These are phyloP conservation scores for Pichia manshurica DNA, from an alignment of 805 yeast genomes.

Conservation along the genomic window DNA sequence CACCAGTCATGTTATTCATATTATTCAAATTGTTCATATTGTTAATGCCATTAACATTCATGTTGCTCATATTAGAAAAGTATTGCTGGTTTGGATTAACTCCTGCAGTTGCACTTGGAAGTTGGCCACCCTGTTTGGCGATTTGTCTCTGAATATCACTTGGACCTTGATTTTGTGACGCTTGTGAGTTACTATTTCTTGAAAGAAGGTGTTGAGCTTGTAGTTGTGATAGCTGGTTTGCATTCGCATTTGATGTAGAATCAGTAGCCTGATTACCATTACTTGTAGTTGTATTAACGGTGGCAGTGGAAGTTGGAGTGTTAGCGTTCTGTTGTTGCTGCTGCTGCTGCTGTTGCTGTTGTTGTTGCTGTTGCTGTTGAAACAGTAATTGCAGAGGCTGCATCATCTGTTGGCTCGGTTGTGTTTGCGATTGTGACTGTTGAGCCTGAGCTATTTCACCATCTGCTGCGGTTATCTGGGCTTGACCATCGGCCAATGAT, in stretches of 20 bases:
- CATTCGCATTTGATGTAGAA: background rate
- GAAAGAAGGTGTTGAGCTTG: constrained; percentile 1
- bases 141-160: background rate
- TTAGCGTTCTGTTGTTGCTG: background rate
- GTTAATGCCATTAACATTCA: constrained; percentile 11
- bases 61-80: constrained; percentile 5
- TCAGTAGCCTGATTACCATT: background rate
- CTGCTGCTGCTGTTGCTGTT: constrained; percentile 6
- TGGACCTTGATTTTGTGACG: constrained; percentile 4
- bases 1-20: constrained; percentile 1
- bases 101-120: background rate
- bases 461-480: constrained; percentile 3
- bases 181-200: background rate
- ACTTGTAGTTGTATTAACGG: background rate
- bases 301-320: background rate
- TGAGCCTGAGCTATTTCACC: constrained; percentile 12
- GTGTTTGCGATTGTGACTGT: constrained; percentile 6
- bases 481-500: background rate
- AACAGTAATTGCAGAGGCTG: constrained; percentile 8
- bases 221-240: background rate
- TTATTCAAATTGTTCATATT: background rate
- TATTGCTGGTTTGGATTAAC: constrained; percentile 8
- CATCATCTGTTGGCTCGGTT: constrained; percentile 5
- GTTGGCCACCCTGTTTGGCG: background rate
- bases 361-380: constrained; percentile 9